Percentiles rank a stretch among this genome's conserved stretches.
phyloP scores from a whole-genome alignment of 352 stramenopile species.

The Phytophthora syringae region DNA sequence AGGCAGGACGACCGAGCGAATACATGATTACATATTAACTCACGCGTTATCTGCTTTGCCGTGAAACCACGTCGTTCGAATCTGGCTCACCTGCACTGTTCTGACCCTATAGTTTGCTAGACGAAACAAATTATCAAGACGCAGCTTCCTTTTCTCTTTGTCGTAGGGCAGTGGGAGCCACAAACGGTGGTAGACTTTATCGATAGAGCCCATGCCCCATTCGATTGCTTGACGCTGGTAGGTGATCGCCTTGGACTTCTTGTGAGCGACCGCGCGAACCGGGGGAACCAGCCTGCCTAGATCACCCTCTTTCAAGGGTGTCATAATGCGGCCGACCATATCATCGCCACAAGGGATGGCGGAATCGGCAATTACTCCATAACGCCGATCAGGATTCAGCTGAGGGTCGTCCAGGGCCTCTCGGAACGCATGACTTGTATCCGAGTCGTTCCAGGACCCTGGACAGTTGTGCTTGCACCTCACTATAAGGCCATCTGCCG shows the following conservation, averaged over 20 bases:
- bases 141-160: not conserved
- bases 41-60: not conserved
- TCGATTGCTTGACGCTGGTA: not conserved
- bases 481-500: constrained; percentile 20
- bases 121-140: constrained; percentile 7
- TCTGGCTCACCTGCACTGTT: constrained; percentile 3
- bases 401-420: not conserved
- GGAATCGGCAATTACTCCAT: constrained; percentile 12
- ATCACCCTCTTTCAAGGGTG: not conserved
- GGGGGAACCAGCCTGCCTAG: not conserved
- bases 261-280: not conserved
- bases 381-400: not conserved
- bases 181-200: not conserved
- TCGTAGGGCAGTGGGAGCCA: not conserved
- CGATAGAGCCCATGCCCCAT: not conserved
- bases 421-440: not conserved
- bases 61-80: not conserved
- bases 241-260: not conserved
- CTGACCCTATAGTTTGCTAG: constrained; percentile 2
- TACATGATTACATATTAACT: not conserved
- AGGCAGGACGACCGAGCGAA: too few relatives aligned
- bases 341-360: not conserved
- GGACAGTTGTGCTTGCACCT: constrained; percentile 21
- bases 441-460: constrained; percentile 10
- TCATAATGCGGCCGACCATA: not conserved